These are phyloP conservation scores for Pezicula rhizophila DNA, from an alignment of 2,329 filamentous ascomycete genomes.

Conservation along the genomic window DNA sequence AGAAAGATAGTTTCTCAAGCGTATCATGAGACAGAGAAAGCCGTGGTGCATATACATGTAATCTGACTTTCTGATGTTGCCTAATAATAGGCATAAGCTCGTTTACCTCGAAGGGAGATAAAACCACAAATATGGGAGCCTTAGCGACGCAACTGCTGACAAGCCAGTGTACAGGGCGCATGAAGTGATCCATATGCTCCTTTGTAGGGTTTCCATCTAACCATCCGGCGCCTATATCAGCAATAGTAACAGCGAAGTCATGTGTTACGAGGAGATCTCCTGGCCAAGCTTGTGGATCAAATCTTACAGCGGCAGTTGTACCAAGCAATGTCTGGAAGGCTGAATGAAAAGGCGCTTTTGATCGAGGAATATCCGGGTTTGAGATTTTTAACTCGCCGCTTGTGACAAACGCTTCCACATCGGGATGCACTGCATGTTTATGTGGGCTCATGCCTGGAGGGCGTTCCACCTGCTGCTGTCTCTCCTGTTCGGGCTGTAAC, in stretches of 20 bases:
- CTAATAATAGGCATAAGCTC: constrained; percentile 36
- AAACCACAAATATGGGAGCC: constrained; percentile 31
- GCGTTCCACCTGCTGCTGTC: constrained; percentile 49
- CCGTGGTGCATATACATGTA: constrained; percentile 49
- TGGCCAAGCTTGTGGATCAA: constrained; percentile 32
- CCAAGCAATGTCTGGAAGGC: constrained; percentile 38
- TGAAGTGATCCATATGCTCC: constrained; percentile 37
- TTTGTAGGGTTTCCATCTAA: background rate
- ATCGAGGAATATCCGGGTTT: too few species aligned
- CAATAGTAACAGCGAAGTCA: constrained; percentile 37
- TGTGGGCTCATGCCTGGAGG: constrained; percentile 31
- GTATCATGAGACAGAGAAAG: constrained; percentile 29
- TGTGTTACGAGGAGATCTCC: constrained; percentile 37
- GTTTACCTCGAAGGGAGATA: constrained; percentile 58
- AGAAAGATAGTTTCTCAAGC: constrained; percentile 42
- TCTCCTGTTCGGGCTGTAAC: constrained; percentile 56
- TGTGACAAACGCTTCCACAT: constrained; percentile 35
- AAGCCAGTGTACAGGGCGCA: constrained; percentile 50
- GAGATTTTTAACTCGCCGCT: constrained; percentile 26
- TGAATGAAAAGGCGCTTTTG: constrained; percentile 31
- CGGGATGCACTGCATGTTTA: constrained; percentile 35
- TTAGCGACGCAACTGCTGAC: constrained; percentile 27
- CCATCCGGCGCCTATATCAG: too few species aligned
- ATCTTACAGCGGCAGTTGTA: constrained; percentile 33
- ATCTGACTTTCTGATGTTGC: constrained; percentile 25